Conservation (phyloP, 768 basidiomycete genomes). For the Plicaturopsis crispa region DNA sequence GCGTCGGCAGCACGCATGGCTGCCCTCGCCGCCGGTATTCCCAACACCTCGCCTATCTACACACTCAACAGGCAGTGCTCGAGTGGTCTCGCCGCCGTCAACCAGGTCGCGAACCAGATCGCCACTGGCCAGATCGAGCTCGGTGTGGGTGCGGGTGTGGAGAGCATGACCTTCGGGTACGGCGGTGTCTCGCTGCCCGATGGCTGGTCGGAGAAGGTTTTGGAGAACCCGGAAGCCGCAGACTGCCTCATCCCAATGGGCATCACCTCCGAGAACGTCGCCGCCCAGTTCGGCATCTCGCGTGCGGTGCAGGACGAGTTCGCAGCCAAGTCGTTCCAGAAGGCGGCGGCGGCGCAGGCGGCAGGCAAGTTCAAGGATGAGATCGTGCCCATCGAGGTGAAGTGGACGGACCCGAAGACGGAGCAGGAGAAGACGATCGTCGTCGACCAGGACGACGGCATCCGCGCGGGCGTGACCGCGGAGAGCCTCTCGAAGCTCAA, state of each 20-base stretch:
- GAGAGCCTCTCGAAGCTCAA: conserved; percentile 77
- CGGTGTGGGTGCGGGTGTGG: conserved; percentile 89
- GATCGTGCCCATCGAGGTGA: conserved; percentile 74
- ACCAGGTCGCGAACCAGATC: conserved; percentile 79
- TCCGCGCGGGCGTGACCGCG: conserved; percentile 77
- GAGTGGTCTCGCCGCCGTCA: conserved; percentile 75
- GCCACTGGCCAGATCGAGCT: conserved; percentile 75
- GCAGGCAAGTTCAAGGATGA: conserved; percentile 78
- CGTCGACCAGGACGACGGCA: conserved; percentile 79
- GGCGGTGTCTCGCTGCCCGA: conserved; percentile 50
- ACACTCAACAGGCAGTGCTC: conserved; percentile 92
- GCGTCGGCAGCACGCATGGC: conserved; percentile 82
- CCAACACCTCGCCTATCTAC: conserved; percentile 62
- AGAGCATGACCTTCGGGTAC: conserved; percentile 82
- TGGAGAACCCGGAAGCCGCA: conserved; percentile 58
- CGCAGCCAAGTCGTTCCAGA: conserved; percentile 77
- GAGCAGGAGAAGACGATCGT: conserved; percentile 58
- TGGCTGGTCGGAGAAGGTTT: conserved; percentile 56
- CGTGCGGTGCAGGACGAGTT: conserved; percentile 80
- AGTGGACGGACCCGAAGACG: conserved; percentile 65
- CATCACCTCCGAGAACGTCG: conserved; percentile 92
- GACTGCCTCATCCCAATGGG: conserved; percentile 90
- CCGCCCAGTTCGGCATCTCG: conserved; percentile 64
- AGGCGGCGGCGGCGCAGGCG: conserved; percentile 74
- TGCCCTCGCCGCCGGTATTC: conserved; percentile 79